Base-by-base conservation (phyloP, 2,329 filamentous ascomycete genomes). In the Simplicillium sp. region DNA sequence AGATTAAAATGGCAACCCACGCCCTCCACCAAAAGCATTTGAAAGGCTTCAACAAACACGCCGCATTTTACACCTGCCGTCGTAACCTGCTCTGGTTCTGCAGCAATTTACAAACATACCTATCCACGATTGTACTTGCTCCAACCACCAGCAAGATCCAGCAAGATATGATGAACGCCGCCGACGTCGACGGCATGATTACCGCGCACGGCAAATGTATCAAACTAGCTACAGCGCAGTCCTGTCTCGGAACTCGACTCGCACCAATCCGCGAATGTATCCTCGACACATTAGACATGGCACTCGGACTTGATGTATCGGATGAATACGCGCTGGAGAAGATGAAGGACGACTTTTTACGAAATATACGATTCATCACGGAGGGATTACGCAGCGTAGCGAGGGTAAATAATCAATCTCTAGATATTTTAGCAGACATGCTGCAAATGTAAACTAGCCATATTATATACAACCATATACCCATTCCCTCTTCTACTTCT, bases 181-280 rank as follows among this genome's bases (percentile, higher is more conserved):
- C 73, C 18, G 87, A 90, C 49, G 77, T 96, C 9, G 87, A 96
- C 54, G 74, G 74, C 18, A 94, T 96, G 85, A 80, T 88, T 18
- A 61, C 62, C 2, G 70, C 80, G 1, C 88, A 95, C 55, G 62
- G 73, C 4, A 56, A 59, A 0, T 90, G 83, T 51, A 64, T 84
- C 35, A 70, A 68, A 35, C 71, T 71, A 2, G 63, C 92, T 11
- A 66, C 80, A 42, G 73, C 79, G 28, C 80, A 87, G 47, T 77
- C 84, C 9, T 74, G 92, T 17, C 71, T 94, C 0, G 78, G 82
- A 1, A 63, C 69, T 13, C 82, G 80, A 40, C 62, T 95, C 4
- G 68, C 71, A 13, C 81, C 84, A 0, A 84, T 96, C 29, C 73
- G 78, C 41, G 75, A 84, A 43, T 78, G 78, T 12, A 74, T 94